phyloP scores from a whole-genome alignment of 169 alveolate species.

The Eimeria necatrix region DNA sequence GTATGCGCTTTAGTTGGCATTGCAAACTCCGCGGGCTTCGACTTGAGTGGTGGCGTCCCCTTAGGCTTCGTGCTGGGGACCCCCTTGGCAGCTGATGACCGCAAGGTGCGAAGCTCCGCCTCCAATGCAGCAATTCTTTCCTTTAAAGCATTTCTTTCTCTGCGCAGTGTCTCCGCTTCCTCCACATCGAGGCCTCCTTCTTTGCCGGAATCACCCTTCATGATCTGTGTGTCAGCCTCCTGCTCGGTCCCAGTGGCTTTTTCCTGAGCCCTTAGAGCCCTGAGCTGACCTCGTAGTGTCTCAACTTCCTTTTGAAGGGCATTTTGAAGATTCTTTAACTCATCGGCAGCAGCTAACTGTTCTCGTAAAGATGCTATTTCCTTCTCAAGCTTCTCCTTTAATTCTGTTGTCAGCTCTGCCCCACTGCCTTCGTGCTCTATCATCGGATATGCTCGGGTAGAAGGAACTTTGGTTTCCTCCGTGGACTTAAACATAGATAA shows the following conservation, averaged over 20 bases:
- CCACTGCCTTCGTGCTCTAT: neutral
- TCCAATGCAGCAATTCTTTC: constrained; percentile 60
- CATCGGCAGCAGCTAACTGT: constrained; percentile 31
- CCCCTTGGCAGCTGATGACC: neutral
- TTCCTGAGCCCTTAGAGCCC: constrained; percentile 2
- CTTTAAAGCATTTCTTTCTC: constrained; percentile 50
- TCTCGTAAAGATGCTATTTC: constrained; percentile 52
- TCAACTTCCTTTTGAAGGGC: constrained; percentile 60
- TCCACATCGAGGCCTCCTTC: neutral
- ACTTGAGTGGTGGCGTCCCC: constrained; percentile 9
- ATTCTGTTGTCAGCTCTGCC: neutral
- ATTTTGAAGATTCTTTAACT: neutral
- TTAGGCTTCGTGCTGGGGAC: neutral
- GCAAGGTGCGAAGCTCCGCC: constrained; percentile 4
- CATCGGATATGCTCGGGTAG: constrained; percentile 40
- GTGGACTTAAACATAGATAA: neutral
- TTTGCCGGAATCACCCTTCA: neutral
- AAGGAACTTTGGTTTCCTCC: constrained; percentile 53
- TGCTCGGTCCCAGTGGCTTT: neutral
- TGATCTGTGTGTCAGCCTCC: neutral
- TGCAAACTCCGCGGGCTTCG: neutral
- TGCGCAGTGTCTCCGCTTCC: neutral
- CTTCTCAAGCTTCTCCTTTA: constrained; percentile 49
- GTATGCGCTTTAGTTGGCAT: constrained; percentile 5
- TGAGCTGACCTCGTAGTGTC: constrained; percentile 54